Base-by-base conservation (phyloP, 169 alveolate species). In the Cyclospora cayetanensis region DNA sequence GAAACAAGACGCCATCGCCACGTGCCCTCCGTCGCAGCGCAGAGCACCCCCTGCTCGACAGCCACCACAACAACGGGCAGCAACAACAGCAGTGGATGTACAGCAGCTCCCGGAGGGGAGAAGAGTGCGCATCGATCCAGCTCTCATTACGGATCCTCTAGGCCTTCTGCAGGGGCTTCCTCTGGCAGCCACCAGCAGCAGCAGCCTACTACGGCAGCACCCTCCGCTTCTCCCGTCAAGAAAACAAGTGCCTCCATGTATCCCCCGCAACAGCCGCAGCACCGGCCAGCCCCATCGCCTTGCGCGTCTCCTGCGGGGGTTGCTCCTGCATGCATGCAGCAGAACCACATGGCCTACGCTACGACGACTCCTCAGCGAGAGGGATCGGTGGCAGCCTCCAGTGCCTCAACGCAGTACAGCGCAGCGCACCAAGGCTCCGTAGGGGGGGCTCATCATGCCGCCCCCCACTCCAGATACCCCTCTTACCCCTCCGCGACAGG, bases 1-100 rank as follows among this genome's bases (percentile, higher is more conserved):
- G 95, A 93, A 41, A 90, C 72, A 85, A 91, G 94, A 37, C 91
- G 94, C 43, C 92, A 85, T 77, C 35, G 53, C 63, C 90, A 53
- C 90, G 60, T 18, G 41, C 60, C 27, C 52, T 29, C 39, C 43
- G 63, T 55, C 22, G 31, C 46, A 15, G 37, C 68, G 5, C 83
- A 60, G 63, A 27, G 41, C 65, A 34, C 83, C 4, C 15, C 80
- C 25, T n/a, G 52, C 1, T 0, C 91, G 9, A 2, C 52, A 18
- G 63, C 76, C n/a, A 77, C 60, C 31, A 65, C 86, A 76, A 65
- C 66, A 76, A 46, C 66, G 34, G 86, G 86, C 42, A 76, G 86
- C 65, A 39, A 41, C 41, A 42, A 65, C 65, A 42, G 63, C 66
- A 72, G 84, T 11, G 74, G 74, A 31, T 9, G 35, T 60, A 1